These are phyloP conservation scores for Cryphonectria japonica DNA, from an alignment of 2,329 filamentous ascomycete species.

Conservation along the genomic window DNA sequence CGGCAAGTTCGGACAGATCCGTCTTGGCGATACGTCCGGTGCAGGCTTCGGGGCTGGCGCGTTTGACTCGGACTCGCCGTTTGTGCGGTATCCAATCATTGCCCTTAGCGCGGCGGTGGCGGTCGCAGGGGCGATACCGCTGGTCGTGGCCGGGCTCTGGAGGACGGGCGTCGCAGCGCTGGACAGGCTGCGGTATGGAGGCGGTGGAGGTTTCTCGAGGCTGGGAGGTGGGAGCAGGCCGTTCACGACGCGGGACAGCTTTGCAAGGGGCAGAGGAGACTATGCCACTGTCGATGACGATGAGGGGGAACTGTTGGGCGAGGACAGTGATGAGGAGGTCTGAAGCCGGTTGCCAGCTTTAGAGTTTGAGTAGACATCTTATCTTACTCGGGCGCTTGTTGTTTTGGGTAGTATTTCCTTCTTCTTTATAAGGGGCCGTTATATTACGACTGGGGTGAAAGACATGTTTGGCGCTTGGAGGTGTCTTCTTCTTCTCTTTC, in stretches of 20 bases:
- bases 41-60: constrained; percentile 41
- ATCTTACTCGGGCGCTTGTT: neutral
- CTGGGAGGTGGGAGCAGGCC: constrained; percentile 62
- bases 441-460: neutral
- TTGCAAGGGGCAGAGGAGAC: constrained; percentile 83
- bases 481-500: neutral
- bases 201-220: constrained; percentile 52
- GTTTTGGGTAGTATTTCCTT: neutral
- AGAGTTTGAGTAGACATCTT: neutral
- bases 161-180: constrained; percentile 60
- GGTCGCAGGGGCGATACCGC: constrained; percentile 65
- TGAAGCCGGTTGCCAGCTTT: constrained; percentile 37
- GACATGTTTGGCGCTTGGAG: constrained; percentile 17
- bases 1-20: constrained; percentile 88
- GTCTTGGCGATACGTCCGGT: constrained; percentile 70
- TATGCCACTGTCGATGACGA: constrained; percentile 90
- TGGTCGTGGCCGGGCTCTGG: constrained; percentile 75
- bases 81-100: constrained; percentile 82
- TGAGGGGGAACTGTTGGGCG: constrained; percentile 90
- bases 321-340: constrained; percentile 90
- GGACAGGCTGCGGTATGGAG: constrained; percentile 44
- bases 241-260: constrained; percentile 88
- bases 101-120: constrained; percentile 68
- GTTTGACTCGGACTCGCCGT: constrained; percentile 73
- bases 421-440: neutral